Conservation (phyloP, 306 rosid species). For the Lupinus albus region DNA sequence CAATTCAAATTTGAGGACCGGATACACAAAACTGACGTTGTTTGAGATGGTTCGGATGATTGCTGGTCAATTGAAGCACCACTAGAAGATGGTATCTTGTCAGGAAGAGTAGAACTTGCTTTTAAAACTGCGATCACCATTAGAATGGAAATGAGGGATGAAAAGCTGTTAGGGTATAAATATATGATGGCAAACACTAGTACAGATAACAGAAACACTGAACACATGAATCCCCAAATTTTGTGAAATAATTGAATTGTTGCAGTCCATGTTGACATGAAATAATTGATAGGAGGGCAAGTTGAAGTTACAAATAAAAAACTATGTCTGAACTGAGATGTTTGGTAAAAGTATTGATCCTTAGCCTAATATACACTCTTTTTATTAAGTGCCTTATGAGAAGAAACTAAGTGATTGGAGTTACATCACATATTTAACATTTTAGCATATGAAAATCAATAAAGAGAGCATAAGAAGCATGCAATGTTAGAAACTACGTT, state of each 20-base stretch:
- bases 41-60: constrained; percentile 71
- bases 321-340: neutral
- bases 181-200: constrained; percentile 11
- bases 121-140: constrained; percentile 70
- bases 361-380: neutral
- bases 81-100: constrained; percentile 67
- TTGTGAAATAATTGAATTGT: neutral
- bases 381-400: neutral
- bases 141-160: constrained; percentile 26
- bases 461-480: constrained; percentile 12
- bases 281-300: neutral
- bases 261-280: neutral
- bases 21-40: constrained; percentile 65
- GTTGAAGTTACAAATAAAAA: constrained; percentile 9
- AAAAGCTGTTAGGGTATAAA: constrained; percentile 21
- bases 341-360: neutral
- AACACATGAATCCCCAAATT: neutral
- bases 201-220: constrained; percentile 5
- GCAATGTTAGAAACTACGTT: neutral
- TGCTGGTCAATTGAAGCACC: constrained; percentile 69
- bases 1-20: constrained; percentile 9
- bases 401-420: neutral
- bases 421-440: neutral
- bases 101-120: constrained; percentile 67
- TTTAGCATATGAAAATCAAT: constrained; percentile 22